These are phyloP conservation scores for Xylariaceae sp. DNA, from an alignment of 2,329 filamentous ascomycete species.

Conservation along the genomic window DNA sequence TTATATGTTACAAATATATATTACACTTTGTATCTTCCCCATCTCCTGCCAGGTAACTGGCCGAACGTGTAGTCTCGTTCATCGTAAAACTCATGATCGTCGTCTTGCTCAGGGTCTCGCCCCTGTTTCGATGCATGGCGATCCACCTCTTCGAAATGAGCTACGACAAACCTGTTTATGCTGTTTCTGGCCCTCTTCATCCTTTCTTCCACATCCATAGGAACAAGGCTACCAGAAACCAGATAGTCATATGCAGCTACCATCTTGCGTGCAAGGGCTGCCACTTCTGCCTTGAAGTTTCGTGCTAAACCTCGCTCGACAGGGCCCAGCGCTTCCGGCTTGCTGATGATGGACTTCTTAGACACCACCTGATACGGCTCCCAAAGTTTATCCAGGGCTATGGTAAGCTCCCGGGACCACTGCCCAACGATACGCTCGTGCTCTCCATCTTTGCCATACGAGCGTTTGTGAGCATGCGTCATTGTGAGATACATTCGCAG, in stretches of 20 bases:
- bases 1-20: too few relatives aligned
- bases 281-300: slow-evolving; percentile 18
- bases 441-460: slow-evolving; percentile 31
- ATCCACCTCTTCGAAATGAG: slow-evolving; percentile 21
- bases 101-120: background rate
- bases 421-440: slow-evolving; percentile 38
- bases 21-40: too few relatives aligned
- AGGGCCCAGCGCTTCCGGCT: background rate
- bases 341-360: slow-evolving; percentile 13
- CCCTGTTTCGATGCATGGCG: background rate
- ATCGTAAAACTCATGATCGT: too few relatives aligned
- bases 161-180: slow-evolving; percentile 23
- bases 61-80: too few relatives aligned
- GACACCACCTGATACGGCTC: slow-evolving; percentile 38
- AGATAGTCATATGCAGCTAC: slow-evolving; percentile 27
- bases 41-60: too few relatives aligned
- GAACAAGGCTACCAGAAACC: slow-evolving; percentile 14
- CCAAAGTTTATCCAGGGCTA: slow-evolving; percentile 50
- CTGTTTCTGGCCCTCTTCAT: slow-evolving; percentile 20
- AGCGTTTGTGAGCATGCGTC: slow-evolving; percentile 45
- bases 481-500: slow-evolving; percentile 55
- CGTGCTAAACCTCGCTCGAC: slow-evolving; percentile 1
- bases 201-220: slow-evolving; percentile 9
- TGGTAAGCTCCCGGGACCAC: slow-evolving; percentile 48
- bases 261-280: slow-evolving; percentile 30